These are phyloP conservation scores for Fallopia convolvulus DNA, from an alignment of 148 eudicot species.

Conservation along the genomic window DNA sequence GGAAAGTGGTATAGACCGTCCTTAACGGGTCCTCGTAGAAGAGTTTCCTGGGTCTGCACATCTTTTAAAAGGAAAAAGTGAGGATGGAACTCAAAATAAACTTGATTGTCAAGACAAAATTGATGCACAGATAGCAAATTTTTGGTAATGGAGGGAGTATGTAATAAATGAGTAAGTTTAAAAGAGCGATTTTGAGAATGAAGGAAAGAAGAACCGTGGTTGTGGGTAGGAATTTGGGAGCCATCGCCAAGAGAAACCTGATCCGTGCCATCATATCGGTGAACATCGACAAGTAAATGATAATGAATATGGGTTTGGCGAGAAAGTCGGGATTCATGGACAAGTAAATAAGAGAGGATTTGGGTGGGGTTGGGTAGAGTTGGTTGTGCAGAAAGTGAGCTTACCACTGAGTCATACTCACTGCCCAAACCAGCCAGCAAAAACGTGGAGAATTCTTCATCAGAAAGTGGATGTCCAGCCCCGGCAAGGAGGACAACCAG, in stretches of 20 bases:
- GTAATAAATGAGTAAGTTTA: no score
- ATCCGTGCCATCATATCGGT: neutral
- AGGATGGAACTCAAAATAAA: no score
- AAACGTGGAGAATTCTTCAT: neutral
- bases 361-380: neutral
- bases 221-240: neutral
- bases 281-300: no score
- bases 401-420: neutral
- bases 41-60: no score
- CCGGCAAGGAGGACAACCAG: neutral
- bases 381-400: neutral
- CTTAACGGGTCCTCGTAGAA: no score
- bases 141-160: no score
- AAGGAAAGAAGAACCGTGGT: neutral
- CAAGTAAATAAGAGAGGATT: neutral
- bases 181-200: no score
- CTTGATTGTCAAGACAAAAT: no score
- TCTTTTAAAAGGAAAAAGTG: no score
- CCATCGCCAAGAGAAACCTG: neutral
- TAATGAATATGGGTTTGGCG: neutral
- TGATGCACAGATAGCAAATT: no score
- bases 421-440: neutral
- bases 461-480: neutral
- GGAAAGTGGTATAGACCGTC: no score
- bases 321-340: neutral